These are phyloP conservation scores for Stropharia rugosoannulata DNA, from an alignment of 768 basidiomycete species.

Conservation along the genomic window DNA sequence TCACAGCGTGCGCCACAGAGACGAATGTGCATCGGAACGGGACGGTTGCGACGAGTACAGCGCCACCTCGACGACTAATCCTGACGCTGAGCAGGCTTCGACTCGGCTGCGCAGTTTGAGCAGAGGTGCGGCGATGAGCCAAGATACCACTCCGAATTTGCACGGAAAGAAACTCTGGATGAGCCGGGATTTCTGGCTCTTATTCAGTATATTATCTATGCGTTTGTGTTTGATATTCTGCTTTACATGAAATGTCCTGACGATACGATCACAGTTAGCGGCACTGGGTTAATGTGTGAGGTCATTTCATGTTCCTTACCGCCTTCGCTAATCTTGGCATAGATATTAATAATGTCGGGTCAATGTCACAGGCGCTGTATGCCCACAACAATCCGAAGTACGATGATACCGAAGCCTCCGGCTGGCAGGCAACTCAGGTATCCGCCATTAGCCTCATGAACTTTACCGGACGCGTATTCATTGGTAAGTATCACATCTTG, in stretches of 20 bases:
- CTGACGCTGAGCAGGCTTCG: background rate
- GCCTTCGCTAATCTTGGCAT: slow-evolving; percentile 24
- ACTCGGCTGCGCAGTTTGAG: slow-evolving; percentile 19
- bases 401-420: slow-evolving; percentile 63
- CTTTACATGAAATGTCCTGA: background rate
- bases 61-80: background rate
- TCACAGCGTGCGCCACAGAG: slow-evolving; percentile 5
- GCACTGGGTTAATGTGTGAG: slow-evolving; percentile 82
- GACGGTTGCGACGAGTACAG: background rate
- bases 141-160: slow-evolving; percentile 44
- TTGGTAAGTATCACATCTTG: slow-evolving; percentile 43
- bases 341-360: slow-evolving; percentile 90
- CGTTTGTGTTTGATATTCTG: slow-evolving; percentile 37
- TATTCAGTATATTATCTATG: slow-evolving; percentile 56
- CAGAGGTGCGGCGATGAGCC: slow-evolving; percentile 19
- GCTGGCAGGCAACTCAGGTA: slow-evolving; percentile 85
- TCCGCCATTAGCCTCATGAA: slow-evolving; percentile 82
- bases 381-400: slow-evolving; percentile 59
- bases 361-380: slow-evolving; percentile 64
- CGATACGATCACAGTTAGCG: slow-evolving; percentile 48
- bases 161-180: slow-evolving; percentile 51
- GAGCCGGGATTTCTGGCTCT: slow-evolving; percentile 62
- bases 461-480: slow-evolving; percentile 72
- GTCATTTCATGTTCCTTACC: slow-evolving; percentile 12
- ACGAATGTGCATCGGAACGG: slow-evolving; percentile 11